Conservation (phyloP, 2,329 filamentous ascomycete genomes). For the Davidsoniella virescens region DNA sequence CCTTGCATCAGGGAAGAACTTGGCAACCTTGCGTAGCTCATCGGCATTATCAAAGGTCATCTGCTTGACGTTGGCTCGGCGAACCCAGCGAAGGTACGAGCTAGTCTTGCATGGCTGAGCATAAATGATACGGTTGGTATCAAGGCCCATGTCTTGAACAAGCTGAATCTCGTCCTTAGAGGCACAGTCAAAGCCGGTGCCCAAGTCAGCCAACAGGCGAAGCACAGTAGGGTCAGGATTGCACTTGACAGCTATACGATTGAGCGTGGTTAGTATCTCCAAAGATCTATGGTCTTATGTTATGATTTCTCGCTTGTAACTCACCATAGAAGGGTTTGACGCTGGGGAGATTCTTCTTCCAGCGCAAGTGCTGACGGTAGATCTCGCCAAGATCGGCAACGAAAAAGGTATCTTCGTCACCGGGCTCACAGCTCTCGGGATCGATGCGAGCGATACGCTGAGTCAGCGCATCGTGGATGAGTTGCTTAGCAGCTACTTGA, state of each 20-base stretch:
- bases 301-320: conserved; percentile 16
- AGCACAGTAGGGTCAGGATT: conserved; percentile 88
- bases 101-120: conserved; percentile 99
- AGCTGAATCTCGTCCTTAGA: conserved; percentile 96
- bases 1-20: conserved; percentile 75
- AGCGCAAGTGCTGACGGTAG: conserved; percentile 95
- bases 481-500: conserved; percentile 43
- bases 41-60: conserved; percentile 99
- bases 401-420: conserved; percentile 96
- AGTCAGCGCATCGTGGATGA: conserved; percentile 79
- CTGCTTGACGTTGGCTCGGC: conserved; percentile 71
- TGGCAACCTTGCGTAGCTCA: conserved; percentile 94
- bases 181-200: conserved; percentile 93
- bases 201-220: conserved; percentile 70
- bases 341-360: conserved; percentile 85
- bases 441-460: conserved; percentile 71
- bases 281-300: neutral
- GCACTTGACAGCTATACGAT: conserved; percentile 72
- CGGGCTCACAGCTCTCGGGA: conserved; percentile 72
- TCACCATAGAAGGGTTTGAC: conserved; percentile 93
- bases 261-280: neutral
- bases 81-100: conserved; percentile 86
- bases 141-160: conserved; percentile 66
- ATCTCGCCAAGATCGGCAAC: conserved; percentile 96
- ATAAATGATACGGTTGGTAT: conserved; percentile 89